These are phyloP conservation scores for Leccinum disarticulatum DNA, from an alignment of 768 basidiomycete species.

Conservation along the genomic window DNA sequence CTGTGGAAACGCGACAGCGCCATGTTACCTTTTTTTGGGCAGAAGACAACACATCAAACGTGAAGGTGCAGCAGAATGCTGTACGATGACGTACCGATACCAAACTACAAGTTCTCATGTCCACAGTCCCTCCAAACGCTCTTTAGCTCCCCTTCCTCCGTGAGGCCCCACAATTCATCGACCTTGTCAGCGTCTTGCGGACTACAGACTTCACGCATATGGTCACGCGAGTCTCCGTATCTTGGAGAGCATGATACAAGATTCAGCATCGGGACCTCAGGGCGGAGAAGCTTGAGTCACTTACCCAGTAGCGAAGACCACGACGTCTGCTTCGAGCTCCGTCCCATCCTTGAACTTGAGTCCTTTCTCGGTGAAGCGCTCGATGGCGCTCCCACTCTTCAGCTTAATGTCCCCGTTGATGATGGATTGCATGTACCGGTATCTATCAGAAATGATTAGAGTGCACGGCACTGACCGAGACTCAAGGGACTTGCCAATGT, in stretches of 20 bases:
- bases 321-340: conserved; percentile 31
- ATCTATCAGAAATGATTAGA: conserved; percentile 17
- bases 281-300: neutral
- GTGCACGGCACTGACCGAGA: too few relatives aligned
- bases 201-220: conserved; percentile 45
- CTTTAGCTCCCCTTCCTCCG: conserved; percentile 60
- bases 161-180: conserved; percentile 59
- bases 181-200: conserved; percentile 45
- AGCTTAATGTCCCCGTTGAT: conserved; percentile 50
- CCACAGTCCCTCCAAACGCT: conserved; percentile 36
- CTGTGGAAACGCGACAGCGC: conserved; percentile 29
- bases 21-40: conserved; percentile 22
- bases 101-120: conserved; percentile 38
- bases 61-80: neutral
- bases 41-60: neutral
- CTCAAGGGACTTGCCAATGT: conserved; percentile 32
- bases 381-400: conserved; percentile 41
- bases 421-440: conserved; percentile 43
- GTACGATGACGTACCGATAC: conserved; percentile 24
- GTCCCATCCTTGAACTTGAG: conserved; percentile 32
- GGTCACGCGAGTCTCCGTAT: conserved; percentile 44
- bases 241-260: conserved; percentile 28
- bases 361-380: conserved; percentile 31
- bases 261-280: neutral
- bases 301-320: conserved; percentile 34